Percentiles rank a stretch among this genome's conserved stretches.
phyloP scores from a whole-genome alignment of 2,329 filamentous ascomycete genomes.

The Penicillium digitatum region DNA sequence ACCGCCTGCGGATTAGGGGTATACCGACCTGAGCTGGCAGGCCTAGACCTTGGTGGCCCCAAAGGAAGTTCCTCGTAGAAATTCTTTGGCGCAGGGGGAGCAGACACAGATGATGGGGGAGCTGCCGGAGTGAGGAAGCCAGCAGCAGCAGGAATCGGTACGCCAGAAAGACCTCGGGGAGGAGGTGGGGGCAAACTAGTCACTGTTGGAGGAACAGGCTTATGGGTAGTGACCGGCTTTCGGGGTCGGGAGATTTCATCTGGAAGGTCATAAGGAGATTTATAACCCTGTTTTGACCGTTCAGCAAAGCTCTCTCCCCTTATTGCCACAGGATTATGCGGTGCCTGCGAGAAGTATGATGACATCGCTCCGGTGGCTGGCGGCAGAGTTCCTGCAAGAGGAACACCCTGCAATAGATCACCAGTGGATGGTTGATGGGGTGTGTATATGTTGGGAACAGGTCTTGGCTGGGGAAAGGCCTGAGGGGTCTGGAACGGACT shows the following conservation, averaged over 20 bases:
- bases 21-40: constrained; percentile 46
- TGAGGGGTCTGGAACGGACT: constrained; percentile 30
- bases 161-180: constrained; percentile 61
- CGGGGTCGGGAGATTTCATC: constrained; percentile 69
- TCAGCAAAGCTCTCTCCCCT: constrained; percentile 81
- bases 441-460: constrained; percentile 45
- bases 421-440: constrained; percentile 50
- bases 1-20: constrained; percentile 34
- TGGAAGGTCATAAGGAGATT: constrained; percentile 91
- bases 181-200: constrained; percentile 51
- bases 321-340: constrained; percentile 31
- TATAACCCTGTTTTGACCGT: constrained; percentile 86
- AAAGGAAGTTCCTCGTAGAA: constrained; percentile 76
- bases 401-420: constrained; percentile 42
- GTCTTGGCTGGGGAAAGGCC: constrained; percentile 18
- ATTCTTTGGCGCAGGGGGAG: constrained; percentile 39
- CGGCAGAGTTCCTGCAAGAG: constrained; percentile 21
- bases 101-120: constrained; percentile 13
- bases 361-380: constrained; percentile 14
- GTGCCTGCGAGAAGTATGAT: constrained; percentile 28
- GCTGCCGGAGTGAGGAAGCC: constrained; percentile 18
- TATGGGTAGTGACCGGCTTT: constrained; percentile 60
- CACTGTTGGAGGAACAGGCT: constrained; percentile 47
- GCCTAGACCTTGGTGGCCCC: constrained; percentile 57
- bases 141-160: constrained; percentile 24